These are phyloP conservation scores for Oryza officinalis DNA, from an alignment of 176 grass and related monocot genomes.

Conservation along the genomic window DNA sequence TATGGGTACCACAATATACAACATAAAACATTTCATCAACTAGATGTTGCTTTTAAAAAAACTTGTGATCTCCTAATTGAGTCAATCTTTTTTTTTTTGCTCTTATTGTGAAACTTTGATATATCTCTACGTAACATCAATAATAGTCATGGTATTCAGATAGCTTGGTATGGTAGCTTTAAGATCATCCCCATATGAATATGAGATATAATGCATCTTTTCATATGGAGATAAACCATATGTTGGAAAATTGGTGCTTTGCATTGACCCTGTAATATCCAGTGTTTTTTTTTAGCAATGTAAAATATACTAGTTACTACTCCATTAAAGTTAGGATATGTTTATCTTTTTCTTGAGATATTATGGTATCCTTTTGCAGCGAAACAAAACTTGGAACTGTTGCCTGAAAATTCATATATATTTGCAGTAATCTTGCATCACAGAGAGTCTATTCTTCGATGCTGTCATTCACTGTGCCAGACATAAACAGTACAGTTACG, in stretches of 20 bases:
- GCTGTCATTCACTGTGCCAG: constrained; percentile 80
- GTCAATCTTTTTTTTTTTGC: not conserved
- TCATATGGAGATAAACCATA: not conserved
- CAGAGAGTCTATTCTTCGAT: constrained; percentile 83
- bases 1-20: not conserved
- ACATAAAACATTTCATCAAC: not conserved
- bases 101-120: not conserved
- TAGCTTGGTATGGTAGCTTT: not conserved
- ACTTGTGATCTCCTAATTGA: not conserved
- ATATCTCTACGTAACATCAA: not conserved
- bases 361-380: constrained; percentile 10
- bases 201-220: constrained; percentile 20
- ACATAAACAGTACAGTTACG: constrained; percentile 73
- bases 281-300: not conserved
- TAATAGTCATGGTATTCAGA: not conserved
- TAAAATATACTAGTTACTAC: not conserved
- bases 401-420: not conserved
- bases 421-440: constrained; percentile 47
- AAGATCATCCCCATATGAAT: not conserved
- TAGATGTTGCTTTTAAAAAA: not conserved
- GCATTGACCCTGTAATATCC: not conserved
- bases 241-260: not conserved
- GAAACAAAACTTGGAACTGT: not conserved
- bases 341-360: constrained; percentile 15
- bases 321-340: not conserved